Conservation (phyloP, 352 stramenopile species). For the Elongisporangium anandrum region DNA sequence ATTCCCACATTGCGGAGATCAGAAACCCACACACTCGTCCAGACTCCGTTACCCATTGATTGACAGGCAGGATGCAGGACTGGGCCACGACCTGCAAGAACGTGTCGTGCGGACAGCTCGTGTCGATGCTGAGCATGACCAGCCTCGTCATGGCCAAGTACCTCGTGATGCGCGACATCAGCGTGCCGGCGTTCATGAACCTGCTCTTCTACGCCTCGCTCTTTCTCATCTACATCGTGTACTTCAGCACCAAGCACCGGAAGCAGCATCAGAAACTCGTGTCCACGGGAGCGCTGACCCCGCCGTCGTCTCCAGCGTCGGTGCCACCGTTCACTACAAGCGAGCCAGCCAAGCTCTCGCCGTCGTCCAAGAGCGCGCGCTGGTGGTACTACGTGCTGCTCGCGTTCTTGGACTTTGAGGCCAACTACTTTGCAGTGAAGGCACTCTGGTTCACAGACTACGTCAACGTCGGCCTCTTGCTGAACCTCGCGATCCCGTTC, state of each 20-base stretch:
- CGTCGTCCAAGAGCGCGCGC: neutral
- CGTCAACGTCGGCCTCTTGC: constrained; percentile 21
- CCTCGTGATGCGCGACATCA: constrained; percentile 20
- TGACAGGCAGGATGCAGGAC: neutral
- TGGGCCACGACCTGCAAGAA: constrained; percentile 9
- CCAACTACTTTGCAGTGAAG: constrained; percentile 27
- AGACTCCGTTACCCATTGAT: neutral
- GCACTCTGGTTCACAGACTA: constrained; percentile 32
- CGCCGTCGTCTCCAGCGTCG: neutral
- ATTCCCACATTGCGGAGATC: neutral
- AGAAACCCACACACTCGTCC: neutral
- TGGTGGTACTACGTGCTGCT: constrained; percentile 44
- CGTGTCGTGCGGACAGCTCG: constrained; percentile 34
- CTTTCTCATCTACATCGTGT: constrained; percentile 16
- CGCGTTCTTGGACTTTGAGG: constrained; percentile 36
- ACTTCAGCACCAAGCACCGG: constrained; percentile 15
- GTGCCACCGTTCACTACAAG: neutral
- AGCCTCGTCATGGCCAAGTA: constrained; percentile 34
- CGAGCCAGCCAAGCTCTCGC: neutral
- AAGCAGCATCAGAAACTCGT: constrained; percentile 1
- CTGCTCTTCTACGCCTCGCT: constrained; percentile 33
- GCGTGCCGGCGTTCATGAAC: constrained; percentile 29
- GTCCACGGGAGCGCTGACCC: constrained; percentile 1
- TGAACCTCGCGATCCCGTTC: constrained; percentile 47
- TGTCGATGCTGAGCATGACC: constrained; percentile 35